Evolutionary conservation across 352 stramenopile species (phyloP), one percentile per base, ranked within the genome.

Genomic region (Phytophthora syringae): DNA sequence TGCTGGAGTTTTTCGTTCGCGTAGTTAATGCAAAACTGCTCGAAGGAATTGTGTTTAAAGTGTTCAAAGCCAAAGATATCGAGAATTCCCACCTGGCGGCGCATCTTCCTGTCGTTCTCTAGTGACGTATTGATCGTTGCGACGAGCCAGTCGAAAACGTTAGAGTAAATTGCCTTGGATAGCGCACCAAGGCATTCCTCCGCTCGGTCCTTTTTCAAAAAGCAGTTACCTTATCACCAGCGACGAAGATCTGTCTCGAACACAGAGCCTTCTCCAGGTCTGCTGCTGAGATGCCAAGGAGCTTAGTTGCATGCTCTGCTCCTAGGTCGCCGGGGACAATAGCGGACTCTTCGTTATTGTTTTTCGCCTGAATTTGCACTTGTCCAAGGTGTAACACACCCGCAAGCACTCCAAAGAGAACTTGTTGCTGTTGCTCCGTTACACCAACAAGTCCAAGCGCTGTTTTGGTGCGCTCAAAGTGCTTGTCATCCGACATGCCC

Each of bases 121-220:
- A 95, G 65, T 15, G 87, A 97, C 10, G 60, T 70, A 52, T 95
- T 95, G 66, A 95, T 92, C 24, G 72, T 84, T 32, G 88, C 77
- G 34, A 99, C 96, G 15, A 99, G 76, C 96, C 96, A 99, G 57
- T 98, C 79, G 65, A 99, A 99, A 11, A 99, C 63, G 59, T 95
- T 97, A 3, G 90, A 96, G 73, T 99, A 99, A 39, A 98, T 92
- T 37, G 97, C 83, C 79, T 99, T 99, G 0, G 96, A 91, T 21
- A 99, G 82, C 7, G 95, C 95, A 69, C 99, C 96, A 12, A 95
- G 79, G 44, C 90, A 97, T 67, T 98, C 94, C 13, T 82, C 64
- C 0, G 97, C 97, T 58, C 96, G 90, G 27, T 90, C 92, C 15
- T 96, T 92, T 51, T 76, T 76, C 42, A 98, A 74, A 82, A 75